A percentile compares a stretch with the other conserved stretches of the same genome.
Evolutionary conservation across 2,329 filamentous ascomycete species (phyloP).

Genomic region (Apiospora pterosperma): DNA sequence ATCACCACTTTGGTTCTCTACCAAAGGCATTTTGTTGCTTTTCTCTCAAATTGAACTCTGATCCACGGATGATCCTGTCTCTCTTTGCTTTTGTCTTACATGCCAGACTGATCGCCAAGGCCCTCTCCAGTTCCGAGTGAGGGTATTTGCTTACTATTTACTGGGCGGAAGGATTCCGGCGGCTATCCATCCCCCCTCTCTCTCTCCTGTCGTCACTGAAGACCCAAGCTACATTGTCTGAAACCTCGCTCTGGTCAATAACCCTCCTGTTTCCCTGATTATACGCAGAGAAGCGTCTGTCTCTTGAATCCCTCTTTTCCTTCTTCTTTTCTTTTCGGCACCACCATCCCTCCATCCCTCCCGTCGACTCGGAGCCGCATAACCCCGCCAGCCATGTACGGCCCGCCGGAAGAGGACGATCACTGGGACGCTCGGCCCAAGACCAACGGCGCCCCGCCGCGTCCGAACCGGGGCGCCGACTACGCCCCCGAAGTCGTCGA

Average conservation of each 20-base stretch:
- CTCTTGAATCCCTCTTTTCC: too few relatives aligned
- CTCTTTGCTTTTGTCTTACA: neutral
- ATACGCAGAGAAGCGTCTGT: neutral
- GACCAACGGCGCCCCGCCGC: neutral
- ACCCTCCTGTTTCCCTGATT: too few relatives aligned
- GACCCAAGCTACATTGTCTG: neutral
- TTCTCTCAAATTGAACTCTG: neutral
- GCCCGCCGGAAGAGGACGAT: neutral
- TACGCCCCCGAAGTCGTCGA: neutral
- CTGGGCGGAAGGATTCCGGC: neutral
- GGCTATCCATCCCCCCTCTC: neutral
- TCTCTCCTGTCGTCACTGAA: neutral
- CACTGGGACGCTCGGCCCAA: neutral
- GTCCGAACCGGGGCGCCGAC: neutral
- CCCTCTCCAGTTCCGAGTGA: neutral
- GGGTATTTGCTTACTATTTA: neutral
- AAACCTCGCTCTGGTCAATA: neutral
- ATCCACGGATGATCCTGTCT: neutral
- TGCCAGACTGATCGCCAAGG: neutral
- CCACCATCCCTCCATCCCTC: neutral
- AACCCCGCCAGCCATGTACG: neutral
- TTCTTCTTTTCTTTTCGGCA: neutral
- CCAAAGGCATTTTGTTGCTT: neutral
- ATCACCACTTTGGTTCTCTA: too few relatives aligned
- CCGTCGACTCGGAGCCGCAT: neutral